Conservation (phyloP, 768 basidiomycete genomes). For the Cantharellus cinnabarinus region DNA sequence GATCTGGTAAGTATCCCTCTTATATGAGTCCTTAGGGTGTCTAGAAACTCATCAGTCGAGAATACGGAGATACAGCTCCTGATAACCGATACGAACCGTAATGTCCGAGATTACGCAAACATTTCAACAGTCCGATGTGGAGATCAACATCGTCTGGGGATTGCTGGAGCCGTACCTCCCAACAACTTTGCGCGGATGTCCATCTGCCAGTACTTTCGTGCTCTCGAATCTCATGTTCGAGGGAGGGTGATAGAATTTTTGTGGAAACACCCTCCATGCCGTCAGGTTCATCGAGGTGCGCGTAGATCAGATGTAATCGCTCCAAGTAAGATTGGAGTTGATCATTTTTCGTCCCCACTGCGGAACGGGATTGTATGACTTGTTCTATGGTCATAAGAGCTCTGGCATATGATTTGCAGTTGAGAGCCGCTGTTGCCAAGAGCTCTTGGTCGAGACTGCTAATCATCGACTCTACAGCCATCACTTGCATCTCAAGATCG, state of each 20-base stretch:
- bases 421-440: slow-evolving; percentile 82
- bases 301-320: slow-evolving; percentile 85
- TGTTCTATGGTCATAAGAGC: slow-evolving; percentile 90
- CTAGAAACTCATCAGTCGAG: slow-evolving; percentile 21
- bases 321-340: slow-evolving; percentile 64
- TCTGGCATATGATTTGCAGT: slow-evolving; percentile 86
- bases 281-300: slow-evolving; percentile 90
- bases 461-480: slow-evolving; percentile 59
- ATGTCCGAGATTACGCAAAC: slow-evolving; percentile 85
- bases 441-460: slow-evolving; percentile 69
- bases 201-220: slow-evolving; percentile 93
- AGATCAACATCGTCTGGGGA: slow-evolving; percentile 74
- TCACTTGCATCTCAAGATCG: slow-evolving; percentile 37
- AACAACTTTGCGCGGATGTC: slow-evolving; percentile 98
- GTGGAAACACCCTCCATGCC: slow-evolving; percentile 97
- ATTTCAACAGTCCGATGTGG: slow-evolving; percentile 77
- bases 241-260: slow-evolving; percentile 64
- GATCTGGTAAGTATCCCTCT: slow-evolving; percentile 70
- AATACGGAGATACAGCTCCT: background rate
- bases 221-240: slow-evolving; percentile 92
- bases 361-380: slow-evolving; percentile 37
- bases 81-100: slow-evolving; percentile 40
- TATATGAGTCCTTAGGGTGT: slow-evolving; percentile 88
- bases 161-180: slow-evolving; percentile 87
- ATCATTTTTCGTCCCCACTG: slow-evolving; percentile 18